Base-by-base conservation (phyloP, 495 filamentous ascomycete species). In the Thermothielavioides terrestris region DNA sequence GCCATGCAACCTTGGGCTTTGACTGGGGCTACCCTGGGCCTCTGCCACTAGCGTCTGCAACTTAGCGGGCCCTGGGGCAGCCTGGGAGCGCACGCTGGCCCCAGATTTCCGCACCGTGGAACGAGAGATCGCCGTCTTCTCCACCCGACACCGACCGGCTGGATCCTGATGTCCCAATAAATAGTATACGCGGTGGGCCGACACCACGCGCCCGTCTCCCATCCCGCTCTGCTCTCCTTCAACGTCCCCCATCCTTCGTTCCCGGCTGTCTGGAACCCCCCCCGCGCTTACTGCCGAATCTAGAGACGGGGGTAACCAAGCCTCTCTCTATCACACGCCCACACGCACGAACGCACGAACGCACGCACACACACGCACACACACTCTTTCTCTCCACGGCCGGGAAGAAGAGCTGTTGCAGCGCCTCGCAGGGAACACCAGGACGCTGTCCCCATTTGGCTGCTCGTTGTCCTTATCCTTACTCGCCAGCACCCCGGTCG, bases 81-180 rank as follows among this genome's bases (percentile, higher is more conserved):
- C n/a, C n/a, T n/a, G n/a, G n/a, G n/a, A n/a, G n/a, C n/a, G n/a
- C n/a, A n/a, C n/a, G n/a, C n/a, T n/a, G n/a, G n/a, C 46, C 36
- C 46, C 46, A 42, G 46, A n/a, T 49, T 39, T 25, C 22, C 43
- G 41, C 49, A 35, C 28, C 48, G 27, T 54, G 41, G 42, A 46
- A 53, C 55, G 25, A 60, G n/a, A n/a, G 54, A 57, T 57, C 60
- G 41, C 53, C 52, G 35, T 48, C 31, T 54, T 49, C 58, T 58
- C 58, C 58, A 57, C 60, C 34, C 31, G 52, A 50, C 60, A 61
- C 60, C 60, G 60, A 47, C 60, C 46, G 55, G 49, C 55, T 60
- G 60, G 60, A 35, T 53, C 35, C 42, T 50, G 12, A 51, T 47
- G 27, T 54, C 46, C 46, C 52, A 60, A 59, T 55, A 62, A 50